These are phyloP conservation scores for Crithidia sp. DNA, from an alignment of 208 protist species.

Conservation along the genomic window DNA sequence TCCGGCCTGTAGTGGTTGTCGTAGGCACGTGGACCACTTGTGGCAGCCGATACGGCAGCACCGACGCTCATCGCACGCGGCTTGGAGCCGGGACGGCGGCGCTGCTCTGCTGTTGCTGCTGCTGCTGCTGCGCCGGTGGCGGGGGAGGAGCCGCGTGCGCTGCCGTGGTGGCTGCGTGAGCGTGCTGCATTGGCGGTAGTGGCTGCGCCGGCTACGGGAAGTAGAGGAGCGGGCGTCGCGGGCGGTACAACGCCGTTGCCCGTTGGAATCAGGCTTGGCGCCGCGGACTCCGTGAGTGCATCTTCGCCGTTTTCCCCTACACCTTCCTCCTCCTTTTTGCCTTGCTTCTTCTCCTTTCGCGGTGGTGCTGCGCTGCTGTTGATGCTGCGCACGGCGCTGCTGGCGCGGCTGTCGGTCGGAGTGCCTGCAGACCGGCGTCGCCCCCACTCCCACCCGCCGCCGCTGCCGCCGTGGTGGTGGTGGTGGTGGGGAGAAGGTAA, in stretches of 20 bases:
- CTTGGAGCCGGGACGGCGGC: neutral
- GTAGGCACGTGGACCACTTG: slow-evolving; percentile 3
- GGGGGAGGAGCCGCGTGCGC: neutral
- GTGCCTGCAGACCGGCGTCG: neutral
- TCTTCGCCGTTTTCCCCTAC: neutral
- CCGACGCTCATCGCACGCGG: neutral
- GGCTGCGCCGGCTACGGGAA: neutral
- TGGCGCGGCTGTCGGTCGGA: slow-evolving; percentile 6
- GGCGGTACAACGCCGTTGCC: neutral
- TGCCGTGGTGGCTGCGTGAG: neutral
- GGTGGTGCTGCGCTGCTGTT: neutral
- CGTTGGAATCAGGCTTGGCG: slow-evolving; percentile 6
- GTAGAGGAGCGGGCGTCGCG: neutral
- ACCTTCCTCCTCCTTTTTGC: neutral
- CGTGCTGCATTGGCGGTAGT: neutral
- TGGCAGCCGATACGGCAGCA: slow-evolving; percentile 8
- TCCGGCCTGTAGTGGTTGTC: slow-evolving; percentile 12
- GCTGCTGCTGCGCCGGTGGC: neutral
- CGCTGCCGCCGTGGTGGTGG: neutral
- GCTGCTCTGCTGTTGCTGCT: neutral
- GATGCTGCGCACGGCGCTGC: slow-evolving; percentile 1
- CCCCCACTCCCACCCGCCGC: slow-evolving; percentile 12
- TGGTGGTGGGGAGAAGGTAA: neutral
- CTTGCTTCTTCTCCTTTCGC: neutral
- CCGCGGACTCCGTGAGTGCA: neutral